phyloP scores from a whole-genome alignment of 768 basidiomycete genomes.

The Calocybe gangraenosa region DNA sequence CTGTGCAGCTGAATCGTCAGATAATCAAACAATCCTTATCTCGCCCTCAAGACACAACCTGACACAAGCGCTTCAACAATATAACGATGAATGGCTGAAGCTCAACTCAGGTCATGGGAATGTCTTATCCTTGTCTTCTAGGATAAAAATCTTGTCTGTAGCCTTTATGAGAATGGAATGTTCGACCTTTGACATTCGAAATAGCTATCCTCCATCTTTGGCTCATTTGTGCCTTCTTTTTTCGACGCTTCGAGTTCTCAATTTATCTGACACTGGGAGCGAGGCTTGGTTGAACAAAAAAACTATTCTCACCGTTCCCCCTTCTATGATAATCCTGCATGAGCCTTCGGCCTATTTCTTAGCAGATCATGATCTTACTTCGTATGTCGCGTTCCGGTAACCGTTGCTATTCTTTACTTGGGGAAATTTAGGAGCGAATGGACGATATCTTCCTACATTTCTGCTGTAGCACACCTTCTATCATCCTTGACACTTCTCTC shows the following conservation, averaged over 20 bases:
- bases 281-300: conserved; percentile 19
- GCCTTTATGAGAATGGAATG: conserved; percentile 6
- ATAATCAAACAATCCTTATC: conserved; percentile 40
- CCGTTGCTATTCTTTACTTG: background rate
- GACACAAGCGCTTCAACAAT: conserved; percentile 34
- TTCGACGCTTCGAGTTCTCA: conserved; percentile 39
- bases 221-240: conserved; percentile 52
- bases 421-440: conserved; percentile 5
- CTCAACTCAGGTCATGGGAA: conserved; percentile 34
- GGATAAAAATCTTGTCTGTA: conserved; percentile 55
- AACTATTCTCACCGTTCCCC: conserved; percentile 27
- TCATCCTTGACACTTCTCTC: conserved; percentile 18
- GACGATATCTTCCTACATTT: conserved; percentile 25
- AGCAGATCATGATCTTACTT: background rate
- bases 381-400: conserved; percentile 5
- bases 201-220: conserved; percentile 62
- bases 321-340: conserved; percentile 54
- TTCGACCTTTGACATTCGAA: conserved; percentile 10
- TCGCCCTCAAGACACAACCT: conserved; percentile 49
- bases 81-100: conserved; percentile 56
- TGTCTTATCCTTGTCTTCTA: conserved; percentile 31
- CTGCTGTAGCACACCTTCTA: conserved; percentile 16
- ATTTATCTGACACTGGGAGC: conserved; percentile 17
- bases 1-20: conserved; percentile 28
- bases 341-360: conserved; percentile 58